Percentiles rank a stretch among this genome's conserved stretches.
Evolutionary conservation across 495 filamentous ascomycete genomes (phyloP).

Genomic region (Aspergillus indologenus): DNA sequence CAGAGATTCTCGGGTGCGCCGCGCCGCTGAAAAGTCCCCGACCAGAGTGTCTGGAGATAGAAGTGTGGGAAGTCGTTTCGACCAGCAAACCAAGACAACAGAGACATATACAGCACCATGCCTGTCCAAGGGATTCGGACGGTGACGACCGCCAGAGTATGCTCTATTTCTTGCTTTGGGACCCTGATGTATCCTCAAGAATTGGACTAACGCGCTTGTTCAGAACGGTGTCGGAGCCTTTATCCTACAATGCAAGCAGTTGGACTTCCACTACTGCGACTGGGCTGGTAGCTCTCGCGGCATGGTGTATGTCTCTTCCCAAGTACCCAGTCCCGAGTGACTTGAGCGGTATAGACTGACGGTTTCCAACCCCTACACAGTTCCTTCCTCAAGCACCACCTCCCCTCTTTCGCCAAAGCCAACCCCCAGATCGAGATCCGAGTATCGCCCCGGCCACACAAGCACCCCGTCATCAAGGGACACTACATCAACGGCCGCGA

Average conservation of each 20-base stretch:
- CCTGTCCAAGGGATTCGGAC: conserved; percentile 59
- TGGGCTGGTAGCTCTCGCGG: conserved; percentile 85
- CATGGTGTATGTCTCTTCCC: conserved; percentile 73
- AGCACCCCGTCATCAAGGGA: conserved; percentile 83
- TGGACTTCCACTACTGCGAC: conserved; percentile 97
- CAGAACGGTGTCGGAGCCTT: conserved; percentile 97
- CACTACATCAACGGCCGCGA: conserved; percentile 87
- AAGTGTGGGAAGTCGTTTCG: conserved; percentile 2
- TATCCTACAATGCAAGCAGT: conserved; percentile 91
- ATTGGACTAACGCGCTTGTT: neutral
- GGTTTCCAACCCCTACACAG: conserved; percentile 41
- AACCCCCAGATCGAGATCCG: conserved; percentile 91
- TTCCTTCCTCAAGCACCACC: conserved; percentile 70
- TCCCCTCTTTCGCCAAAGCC: conserved; percentile 69
- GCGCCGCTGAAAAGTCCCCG: conserved; percentile 19
- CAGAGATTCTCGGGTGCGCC: neutral
- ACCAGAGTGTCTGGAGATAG: conserved; percentile 11
- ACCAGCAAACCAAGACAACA: conserved; percentile 9
- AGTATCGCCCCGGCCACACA: conserved; percentile 80
- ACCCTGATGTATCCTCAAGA: conserved; percentile 32
- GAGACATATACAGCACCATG: conserved; percentile 50
- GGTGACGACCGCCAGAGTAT: conserved; percentile 39
- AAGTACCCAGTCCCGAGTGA: neutral
- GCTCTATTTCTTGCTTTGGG: conserved; percentile 4
- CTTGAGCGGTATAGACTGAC: neutral